Evolutionary conservation across 177 flowering plant genomes (phyloP).

Genomic region (Vitis hybrid): DNA sequence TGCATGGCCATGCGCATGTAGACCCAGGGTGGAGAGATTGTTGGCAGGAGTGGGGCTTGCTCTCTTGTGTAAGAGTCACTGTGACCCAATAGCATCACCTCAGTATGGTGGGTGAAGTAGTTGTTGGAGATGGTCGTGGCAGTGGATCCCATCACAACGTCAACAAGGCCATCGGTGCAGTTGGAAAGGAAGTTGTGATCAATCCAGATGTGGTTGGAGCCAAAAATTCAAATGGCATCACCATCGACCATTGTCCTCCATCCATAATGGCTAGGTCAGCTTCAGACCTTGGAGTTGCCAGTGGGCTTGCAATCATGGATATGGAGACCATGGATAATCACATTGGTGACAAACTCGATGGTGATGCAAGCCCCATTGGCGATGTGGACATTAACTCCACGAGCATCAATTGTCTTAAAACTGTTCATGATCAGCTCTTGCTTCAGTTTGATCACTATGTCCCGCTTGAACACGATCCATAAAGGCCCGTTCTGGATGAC

Average conservation of each 20-base stretch:
- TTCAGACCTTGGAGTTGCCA: conserved; percentile 30
- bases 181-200: conserved; percentile 32
- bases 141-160: conserved; percentile 20
- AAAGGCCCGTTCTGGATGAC: conserved; percentile 27
- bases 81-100: conserved; percentile 38
- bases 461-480: conserved; percentile 23
- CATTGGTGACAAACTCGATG: conserved; percentile 24
- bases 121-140: conserved; percentile 41
- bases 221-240: conserved; percentile 32
- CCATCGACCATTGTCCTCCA: conserved; percentile 38
- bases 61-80: conserved; percentile 24
- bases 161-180: conserved; percentile 34
- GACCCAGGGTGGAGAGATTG: too few relatives aligned
- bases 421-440: too few relatives aligned
- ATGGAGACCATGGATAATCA: conserved; percentile 33
- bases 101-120: conserved; percentile 35
- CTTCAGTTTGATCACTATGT: conserved; percentile 27
- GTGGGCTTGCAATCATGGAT: conserved; percentile 36
- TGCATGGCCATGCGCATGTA: too few relatives aligned
- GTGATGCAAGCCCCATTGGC: conserved; percentile 37
- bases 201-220: conserved; percentile 24
- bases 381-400: conserved; percentile 29
- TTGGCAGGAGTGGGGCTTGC: too few relatives aligned
- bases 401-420: conserved; percentile 29
- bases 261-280: conserved; percentile 30